Evolutionary conservation across 1,284 basidiomycete species (phyloP).

Genomic region (Entoloma clypeatum): DNA sequence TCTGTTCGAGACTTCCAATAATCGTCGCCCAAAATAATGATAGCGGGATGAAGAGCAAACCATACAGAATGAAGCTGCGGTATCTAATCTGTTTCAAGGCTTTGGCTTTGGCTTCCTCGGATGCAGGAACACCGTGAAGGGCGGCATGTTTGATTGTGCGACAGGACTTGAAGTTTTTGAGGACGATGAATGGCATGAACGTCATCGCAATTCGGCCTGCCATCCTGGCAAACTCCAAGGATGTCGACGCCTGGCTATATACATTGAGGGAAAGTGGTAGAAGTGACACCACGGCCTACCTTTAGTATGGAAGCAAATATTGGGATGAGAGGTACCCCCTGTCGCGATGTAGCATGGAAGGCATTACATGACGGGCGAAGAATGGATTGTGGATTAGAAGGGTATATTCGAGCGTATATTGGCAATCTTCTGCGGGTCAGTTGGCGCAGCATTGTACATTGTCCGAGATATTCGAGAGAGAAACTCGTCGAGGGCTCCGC

Average conservation of each 20-base stretch:
- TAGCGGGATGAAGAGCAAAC: conserved; percentile 65
- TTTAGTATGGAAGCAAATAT: conserved; percentile 39
- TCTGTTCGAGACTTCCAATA: conserved; percentile 74
- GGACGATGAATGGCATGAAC: conserved; percentile 60
- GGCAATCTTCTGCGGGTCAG: conserved; percentile 21
- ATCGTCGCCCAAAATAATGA: conserved; percentile 73
- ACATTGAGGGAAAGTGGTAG: conserved; percentile 26
- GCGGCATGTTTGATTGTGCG: conserved; percentile 52
- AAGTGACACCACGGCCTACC: conserved; percentile 22
- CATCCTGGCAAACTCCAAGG: conserved; percentile 62
- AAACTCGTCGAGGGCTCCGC: neutral
- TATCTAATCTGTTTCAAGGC: conserved; percentile 46
- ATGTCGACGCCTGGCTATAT: conserved; percentile 44
- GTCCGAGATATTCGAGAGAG: no score
- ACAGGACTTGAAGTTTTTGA: conserved; percentile 51
- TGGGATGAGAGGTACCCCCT: conserved; percentile 32
- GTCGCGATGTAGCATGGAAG: conserved; percentile 38
- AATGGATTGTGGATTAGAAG: conserved; percentile 1
- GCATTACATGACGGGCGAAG: conserved; percentile 2
- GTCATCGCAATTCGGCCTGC: conserved; percentile 67
- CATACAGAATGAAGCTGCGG: conserved; percentile 48
- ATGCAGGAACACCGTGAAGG: conserved; percentile 45
- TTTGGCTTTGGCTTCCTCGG: conserved; percentile 46
- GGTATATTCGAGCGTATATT: conserved; percentile 10
- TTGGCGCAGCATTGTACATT: conserved; percentile 35